phyloP scores from a whole-genome alignment of 768 basidiomycete species.

The Serendipita sp. region DNA sequence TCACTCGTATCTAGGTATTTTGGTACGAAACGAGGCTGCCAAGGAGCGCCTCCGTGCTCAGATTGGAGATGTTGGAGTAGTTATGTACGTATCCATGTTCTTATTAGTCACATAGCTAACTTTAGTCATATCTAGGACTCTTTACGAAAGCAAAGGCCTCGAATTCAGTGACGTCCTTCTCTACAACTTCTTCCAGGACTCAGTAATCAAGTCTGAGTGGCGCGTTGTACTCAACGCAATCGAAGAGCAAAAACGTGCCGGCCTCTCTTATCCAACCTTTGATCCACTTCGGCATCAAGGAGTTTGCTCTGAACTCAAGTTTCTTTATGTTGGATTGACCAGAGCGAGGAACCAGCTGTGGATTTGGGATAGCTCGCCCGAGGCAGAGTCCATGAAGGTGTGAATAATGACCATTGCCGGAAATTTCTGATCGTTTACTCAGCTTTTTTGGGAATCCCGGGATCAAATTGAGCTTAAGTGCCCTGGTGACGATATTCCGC shows the following conservation, averaged over 20 bases:
- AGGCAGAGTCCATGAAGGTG: constrained; percentile 43
- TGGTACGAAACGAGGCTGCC: constrained; percentile 48
- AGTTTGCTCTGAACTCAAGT: constrained; percentile 52
- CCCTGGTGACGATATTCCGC: constrained; percentile 34
- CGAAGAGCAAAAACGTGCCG: constrained; percentile 13
- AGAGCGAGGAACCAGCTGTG: constrained; percentile 53
- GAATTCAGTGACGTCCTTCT: constrained; percentile 57
- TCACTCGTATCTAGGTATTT: constrained; percentile 32
- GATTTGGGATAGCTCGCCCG: constrained; percentile 47
- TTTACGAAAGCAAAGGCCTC: constrained; percentile 50
- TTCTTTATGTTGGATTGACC: constrained; percentile 55
- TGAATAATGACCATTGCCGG: constrained; percentile 10
- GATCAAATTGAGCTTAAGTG: constrained; percentile 33
- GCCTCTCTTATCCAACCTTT: constrained; percentile 28
- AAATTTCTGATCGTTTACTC: not conserved
- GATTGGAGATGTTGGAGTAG: constrained; percentile 37
- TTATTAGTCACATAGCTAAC: not conserved
- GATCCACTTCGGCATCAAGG: constrained; percentile 35
- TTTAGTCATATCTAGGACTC: constrained; percentile 21
- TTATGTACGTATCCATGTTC: constrained; percentile 1
- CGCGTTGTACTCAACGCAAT: constrained; percentile 35
- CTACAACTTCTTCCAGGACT: constrained; percentile 63
- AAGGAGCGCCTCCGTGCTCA: constrained; percentile 30
- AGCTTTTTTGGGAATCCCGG: constrained; percentile 38
- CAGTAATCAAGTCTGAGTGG: constrained; percentile 41